A percentile compares a stretch with the other conserved stretches of the same genome.
Conservation (phyloP, 2,329 filamentous ascomycete genomes). For the Talaromyces sp. region DNA sequence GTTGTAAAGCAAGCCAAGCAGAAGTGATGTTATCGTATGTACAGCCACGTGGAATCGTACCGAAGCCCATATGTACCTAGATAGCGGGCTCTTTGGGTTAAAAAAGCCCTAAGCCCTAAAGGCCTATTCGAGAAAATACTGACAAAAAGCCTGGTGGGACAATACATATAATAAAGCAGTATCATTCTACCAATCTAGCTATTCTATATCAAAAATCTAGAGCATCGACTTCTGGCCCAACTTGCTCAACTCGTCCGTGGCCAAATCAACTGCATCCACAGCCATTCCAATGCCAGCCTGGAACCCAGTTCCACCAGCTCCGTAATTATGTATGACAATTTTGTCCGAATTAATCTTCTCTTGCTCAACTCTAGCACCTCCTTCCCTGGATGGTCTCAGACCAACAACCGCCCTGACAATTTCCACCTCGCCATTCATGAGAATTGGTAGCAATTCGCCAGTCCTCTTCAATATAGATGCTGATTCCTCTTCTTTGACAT, state of each 20-base stretch:
- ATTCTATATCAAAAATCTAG: not conserved
- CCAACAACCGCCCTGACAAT: conserved; percentile 48
- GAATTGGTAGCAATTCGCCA: conserved; percentile 41
- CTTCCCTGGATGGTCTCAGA: conserved; percentile 44
- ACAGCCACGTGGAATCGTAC: not conserved
- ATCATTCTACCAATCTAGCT: not conserved
- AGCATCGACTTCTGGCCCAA: conserved; percentile 5
- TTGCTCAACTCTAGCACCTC: conserved; percentile 52
- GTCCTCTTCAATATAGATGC: conserved; percentile 32
- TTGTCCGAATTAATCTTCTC: conserved; percentile 38
- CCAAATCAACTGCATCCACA: conserved; percentile 11
- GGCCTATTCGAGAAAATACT: not conserved
- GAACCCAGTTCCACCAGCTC: conserved; percentile 59
- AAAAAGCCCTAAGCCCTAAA: not conserved
- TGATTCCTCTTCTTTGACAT: conserved; percentile 54
- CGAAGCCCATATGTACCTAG: not conserved
- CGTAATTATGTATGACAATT: conserved; percentile 55
- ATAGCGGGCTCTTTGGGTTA: not conserved
- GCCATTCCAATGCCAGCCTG: conserved; percentile 39
- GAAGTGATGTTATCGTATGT: not conserved
- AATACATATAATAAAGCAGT: not conserved
- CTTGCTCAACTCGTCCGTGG: not conserved
- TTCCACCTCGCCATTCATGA: conserved; percentile 25
- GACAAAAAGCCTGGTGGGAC: not conserved
- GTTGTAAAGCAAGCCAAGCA: not conserved